A percentile compares a stretch with the other conserved stretches of the same genome.
Conservation (phyloP, 495 filamentous ascomycete species). For the Trichocladium uniseriatum region DNA sequence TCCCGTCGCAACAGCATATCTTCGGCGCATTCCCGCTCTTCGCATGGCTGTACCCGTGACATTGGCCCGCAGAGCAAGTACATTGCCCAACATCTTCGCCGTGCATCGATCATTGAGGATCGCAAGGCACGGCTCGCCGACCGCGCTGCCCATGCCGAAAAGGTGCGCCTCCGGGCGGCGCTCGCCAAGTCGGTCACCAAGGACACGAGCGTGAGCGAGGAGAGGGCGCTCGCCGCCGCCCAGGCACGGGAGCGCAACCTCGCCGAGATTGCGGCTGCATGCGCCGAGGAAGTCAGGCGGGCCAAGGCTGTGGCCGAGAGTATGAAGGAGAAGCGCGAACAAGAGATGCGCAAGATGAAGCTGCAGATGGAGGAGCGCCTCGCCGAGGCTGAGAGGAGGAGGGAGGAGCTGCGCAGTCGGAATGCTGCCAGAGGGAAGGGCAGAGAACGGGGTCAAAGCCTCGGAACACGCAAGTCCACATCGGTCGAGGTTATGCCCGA, state of each 20-base stretch:
- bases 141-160: slow-evolving; percentile 88
- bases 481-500: slow-evolving; percentile 42
- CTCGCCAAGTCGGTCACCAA: slow-evolving; percentile 67
- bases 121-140: slow-evolving; percentile 90
- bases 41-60: slow-evolving; percentile 50
- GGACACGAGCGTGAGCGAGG: slow-evolving; percentile 56
- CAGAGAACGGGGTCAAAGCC: slow-evolving; percentile 56
- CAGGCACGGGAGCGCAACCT: slow-evolving; percentile 83
- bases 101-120: slow-evolving; percentile 83
- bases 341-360: slow-evolving; percentile 64
- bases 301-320: slow-evolving; percentile 91
- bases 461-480: slow-evolving; percentile 40
- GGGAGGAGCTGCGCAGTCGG: slow-evolving; percentile 47
- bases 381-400: slow-evolving; percentile 75
- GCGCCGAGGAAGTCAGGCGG: slow-evolving; percentile 87
- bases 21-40: slow-evolving; percentile 63
- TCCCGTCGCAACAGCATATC: slow-evolving; percentile 86
- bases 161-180: slow-evolving; percentile 87
- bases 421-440: slow-evolving; percentile 44
- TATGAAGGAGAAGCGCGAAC: slow-evolving; percentile 81
- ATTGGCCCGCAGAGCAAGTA: slow-evolving; percentile 66
- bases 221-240: slow-evolving; percentile 80
- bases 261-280: slow-evolving; percentile 86
- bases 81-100: slow-evolving; percentile 81
- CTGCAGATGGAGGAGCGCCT: slow-evolving; percentile 82